Conservation (phyloP, 73 alveolate genomes). For the Halteria grandinella region DNA sequence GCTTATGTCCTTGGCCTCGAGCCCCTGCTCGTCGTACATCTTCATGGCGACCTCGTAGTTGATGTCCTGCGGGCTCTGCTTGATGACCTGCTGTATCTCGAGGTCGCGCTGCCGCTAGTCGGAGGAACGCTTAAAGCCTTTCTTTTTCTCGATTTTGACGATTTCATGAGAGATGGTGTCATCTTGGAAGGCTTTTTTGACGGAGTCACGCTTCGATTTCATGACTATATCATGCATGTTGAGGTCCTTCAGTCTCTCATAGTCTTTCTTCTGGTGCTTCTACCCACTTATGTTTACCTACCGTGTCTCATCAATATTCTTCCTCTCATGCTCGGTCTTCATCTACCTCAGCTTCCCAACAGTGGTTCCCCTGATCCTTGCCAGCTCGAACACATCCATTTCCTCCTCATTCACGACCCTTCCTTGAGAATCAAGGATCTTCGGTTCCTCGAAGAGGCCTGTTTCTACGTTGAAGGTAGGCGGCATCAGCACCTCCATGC, state of each 20-base stretch:
- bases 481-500: conserved; percentile 9
- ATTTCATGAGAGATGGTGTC: not conserved
- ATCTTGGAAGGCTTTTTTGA: not conserved
- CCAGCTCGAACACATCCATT: conserved; percentile 24
- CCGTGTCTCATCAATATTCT: not conserved
- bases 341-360: not conserved
- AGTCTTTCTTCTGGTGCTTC: conserved; percentile 18
- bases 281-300: too few species aligned
- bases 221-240: not conserved
- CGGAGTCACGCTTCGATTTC: not conserved
- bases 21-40: not conserved
- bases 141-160: conserved; percentile 9
- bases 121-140: not conserved
- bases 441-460: not conserved
- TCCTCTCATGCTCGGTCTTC: not conserved
- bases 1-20: conserved; percentile 11
- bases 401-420: too few species aligned
- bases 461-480: not conserved
- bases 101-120: not conserved
- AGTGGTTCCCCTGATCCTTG: not conserved
- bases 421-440: not conserved
- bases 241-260: not conserved
- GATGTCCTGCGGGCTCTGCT: conserved; percentile 9
- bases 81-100: not conserved
- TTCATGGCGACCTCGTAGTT: conserved; percentile 1